Percentiles rank a stretch among this genome's conserved stretches.
Evolutionary conservation across 176 grass and related monocot species (phyloP).

Genomic region (Poa annua): DNA sequence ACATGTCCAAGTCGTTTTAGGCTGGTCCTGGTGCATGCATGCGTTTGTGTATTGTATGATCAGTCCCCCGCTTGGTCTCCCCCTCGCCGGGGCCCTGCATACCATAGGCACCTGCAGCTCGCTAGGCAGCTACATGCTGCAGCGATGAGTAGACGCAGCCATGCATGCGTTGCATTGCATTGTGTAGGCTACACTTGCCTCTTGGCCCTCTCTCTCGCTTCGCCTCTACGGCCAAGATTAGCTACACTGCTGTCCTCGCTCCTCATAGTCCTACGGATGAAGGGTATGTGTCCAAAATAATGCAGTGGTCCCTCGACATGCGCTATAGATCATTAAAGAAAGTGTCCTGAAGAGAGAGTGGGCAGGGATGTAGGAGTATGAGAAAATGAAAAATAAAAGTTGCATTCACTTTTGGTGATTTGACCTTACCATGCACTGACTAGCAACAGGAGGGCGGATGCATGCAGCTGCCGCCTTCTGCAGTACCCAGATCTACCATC

Average conservation of each 20-base stretch:
- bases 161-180: neutral
- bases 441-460: constrained; percentile 54
- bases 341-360: neutral
- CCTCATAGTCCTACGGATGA: constrained; percentile 8
- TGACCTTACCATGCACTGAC: constrained; percentile 75
- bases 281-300: constrained; percentile 56
- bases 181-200: neutral
- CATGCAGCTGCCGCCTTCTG: constrained; percentile 52
- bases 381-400: constrained; percentile 54
- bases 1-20: neutral
- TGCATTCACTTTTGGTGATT: constrained; percentile 71
- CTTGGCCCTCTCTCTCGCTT: neutral
- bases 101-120: neutral
- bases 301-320: constrained; percentile 37
- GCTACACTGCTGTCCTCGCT: neutral
- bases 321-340: constrained; percentile 29
- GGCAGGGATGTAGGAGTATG: neutral
- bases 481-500: constrained; percentile 21
- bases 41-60: constrained; percentile 1
- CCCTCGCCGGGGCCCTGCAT: constrained; percentile 5
- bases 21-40: neutral
- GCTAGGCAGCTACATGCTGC: constrained; percentile 18
- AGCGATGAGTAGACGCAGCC: constrained; percentile 17
- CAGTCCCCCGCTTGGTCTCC: constrained; percentile 29
- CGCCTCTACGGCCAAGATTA: constrained; percentile 2